phyloP scores from a whole-genome alignment of 352 stramenopile genomes.

The Globisporangium nodosum region DNA sequence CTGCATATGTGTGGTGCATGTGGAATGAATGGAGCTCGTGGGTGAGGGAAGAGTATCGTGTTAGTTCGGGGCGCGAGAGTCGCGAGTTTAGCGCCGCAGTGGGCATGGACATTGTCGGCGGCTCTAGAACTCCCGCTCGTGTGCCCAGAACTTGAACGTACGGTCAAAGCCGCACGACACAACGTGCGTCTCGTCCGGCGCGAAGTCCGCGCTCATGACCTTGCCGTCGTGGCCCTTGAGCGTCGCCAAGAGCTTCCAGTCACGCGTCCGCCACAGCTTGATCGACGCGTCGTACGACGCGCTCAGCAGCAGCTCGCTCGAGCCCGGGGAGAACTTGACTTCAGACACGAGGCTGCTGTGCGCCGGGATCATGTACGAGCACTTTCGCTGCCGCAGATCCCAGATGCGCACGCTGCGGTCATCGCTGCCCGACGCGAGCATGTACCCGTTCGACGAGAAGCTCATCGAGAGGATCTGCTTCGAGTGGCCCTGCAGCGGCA shows the following conservation, averaged over 20 bases:
- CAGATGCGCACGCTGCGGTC: constrained; percentile 96
- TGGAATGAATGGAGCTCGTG: neutral
- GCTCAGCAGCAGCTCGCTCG: constrained; percentile 86
- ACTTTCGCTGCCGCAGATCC: constrained; percentile 92
- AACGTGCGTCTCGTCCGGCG: constrained; percentile 83
- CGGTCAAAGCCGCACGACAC: constrained; percentile 89
- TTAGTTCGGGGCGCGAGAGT: neutral
- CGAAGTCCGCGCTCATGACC: constrained; percentile 92
- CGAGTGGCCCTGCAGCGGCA: constrained; percentile 90
- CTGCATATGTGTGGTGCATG: neutral
- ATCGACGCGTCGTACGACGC: constrained; percentile 93
- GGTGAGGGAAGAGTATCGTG: neutral
- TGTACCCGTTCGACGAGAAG: constrained; percentile 92
- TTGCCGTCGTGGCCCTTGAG: constrained; percentile 94
- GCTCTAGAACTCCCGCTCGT: constrained; percentile 84
- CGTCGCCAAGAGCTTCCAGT: constrained; percentile 89
- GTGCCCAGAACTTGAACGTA: constrained; percentile 92
- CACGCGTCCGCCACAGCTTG: constrained; percentile 93
- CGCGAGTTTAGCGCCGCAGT: neutral
- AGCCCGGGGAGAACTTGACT: constrained; percentile 78
- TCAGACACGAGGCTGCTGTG: constrained; percentile 95
- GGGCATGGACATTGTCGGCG: neutral
- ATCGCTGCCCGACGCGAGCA: constrained; percentile 92
- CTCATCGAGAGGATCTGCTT: constrained; percentile 93
- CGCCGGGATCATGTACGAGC: constrained; percentile 90